Evolutionary conservation across 768 basidiomycete species (phyloP), one percentile per base, ranked within the genome.

Genomic region (Tricholoma matsutake): DNA sequence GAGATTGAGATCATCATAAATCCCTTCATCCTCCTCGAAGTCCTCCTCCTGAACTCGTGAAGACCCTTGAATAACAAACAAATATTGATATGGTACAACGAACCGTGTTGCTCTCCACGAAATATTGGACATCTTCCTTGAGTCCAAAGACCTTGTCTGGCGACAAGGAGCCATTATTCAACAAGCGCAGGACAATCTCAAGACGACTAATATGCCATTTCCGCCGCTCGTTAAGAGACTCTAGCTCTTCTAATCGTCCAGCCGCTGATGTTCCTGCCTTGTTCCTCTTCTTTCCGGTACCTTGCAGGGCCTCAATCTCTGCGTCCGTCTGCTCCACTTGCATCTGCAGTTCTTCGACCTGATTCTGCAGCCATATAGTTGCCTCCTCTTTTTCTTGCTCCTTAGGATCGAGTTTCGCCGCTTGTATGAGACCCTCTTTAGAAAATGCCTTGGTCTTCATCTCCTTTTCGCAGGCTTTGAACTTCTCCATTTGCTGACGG

Each of bases 381-480:
- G 89, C 86, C 68, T 98, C 96, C 66, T 89, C 83, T 76, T 98
- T 98, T 76, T 96, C 94, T 78, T 97, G 94, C 60, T 96, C 94
- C 71, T 94, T 95, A 58, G 97, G 97, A 75, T 98, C 97, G 22
- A 98, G 87, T 69, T 92, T 94, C 37, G 93, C 85, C 10, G 94
- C 93, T 62, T 95, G 93, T 62, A 90, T 97, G 43, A 99, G 82
- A 43, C 97, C 97, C 75, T 98, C 97, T 71, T 98, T 99, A 18
- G 96, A 98, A 77, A 98, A 99, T 0, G 97, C 97, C 75, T 99
- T 99, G 61, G 97, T 98, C 84, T 99, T 99, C 96, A 98, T 98
- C 78, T 99, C 97, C 80, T 98, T 99, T 80, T 99, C 97, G 78
- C 96, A 95, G 22, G 96, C 96, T 71, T 99, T 99, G 86, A 99